Percentiles rank a stretch among this genome's conserved stretches.
phyloP scores from a whole-genome alignment of 441 rosid genomes.

The Syzygium syzygioides region DNA sequence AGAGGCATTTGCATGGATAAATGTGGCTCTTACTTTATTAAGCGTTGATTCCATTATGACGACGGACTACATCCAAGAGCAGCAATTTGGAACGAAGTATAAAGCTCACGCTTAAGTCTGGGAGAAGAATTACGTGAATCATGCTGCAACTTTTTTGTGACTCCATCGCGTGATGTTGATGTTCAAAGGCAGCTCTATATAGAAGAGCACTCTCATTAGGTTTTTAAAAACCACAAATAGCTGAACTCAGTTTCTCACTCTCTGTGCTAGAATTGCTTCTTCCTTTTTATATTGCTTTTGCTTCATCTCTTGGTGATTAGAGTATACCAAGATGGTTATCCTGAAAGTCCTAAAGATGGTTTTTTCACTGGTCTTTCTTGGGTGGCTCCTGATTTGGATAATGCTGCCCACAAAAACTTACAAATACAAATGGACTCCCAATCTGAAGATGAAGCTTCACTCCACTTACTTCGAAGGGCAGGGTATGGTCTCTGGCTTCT shows the following conservation, averaged over 20 bases:
- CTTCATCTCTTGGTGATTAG: neutral
- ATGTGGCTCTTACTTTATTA: neutral
- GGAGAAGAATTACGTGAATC: slow-evolving; percentile 5
- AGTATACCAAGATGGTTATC: slow-evolving; percentile 7
- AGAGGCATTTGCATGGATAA: neutral
- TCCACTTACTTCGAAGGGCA: slow-evolving; percentile 32
- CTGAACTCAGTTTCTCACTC: neutral
- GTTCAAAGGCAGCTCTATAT: neutral
- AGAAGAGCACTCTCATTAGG: neutral
- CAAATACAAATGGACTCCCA: slow-evolving; percentile 21
- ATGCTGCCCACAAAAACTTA: slow-evolving; percentile 35
- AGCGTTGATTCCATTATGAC: neutral
- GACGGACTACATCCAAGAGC: neutral
- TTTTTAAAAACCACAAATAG: neutral
- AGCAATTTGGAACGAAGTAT: neutral
- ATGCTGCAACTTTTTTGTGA: neutral
- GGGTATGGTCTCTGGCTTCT: slow-evolving; percentile 16
- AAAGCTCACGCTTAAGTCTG: neutral
- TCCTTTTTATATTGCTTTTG: neutral
- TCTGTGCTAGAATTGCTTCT: neutral
- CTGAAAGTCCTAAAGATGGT: slow-evolving; percentile 3
- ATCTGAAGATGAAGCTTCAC: slow-evolving; percentile 8
- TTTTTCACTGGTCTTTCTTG: slow-evolving; percentile 22
- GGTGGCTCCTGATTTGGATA: slow-evolving; percentile 41
- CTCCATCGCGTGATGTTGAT: neutral